Evolutionary conservation across 176 grass and related monocot genomes (phyloP).

Genomic region (Urochloa ruziziensis): DNA sequence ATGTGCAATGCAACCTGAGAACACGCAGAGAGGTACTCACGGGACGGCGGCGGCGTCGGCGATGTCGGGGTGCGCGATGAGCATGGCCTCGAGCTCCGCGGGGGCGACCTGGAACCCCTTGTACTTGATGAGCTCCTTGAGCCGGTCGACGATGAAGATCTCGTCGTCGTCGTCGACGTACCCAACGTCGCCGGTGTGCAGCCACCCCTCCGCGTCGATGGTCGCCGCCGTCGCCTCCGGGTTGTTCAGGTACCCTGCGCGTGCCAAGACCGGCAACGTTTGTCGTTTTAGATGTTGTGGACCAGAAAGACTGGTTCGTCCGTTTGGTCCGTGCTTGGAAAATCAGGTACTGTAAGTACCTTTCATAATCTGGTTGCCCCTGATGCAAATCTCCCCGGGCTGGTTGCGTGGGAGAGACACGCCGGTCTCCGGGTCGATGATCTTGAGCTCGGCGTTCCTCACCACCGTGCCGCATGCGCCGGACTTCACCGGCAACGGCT

Average conservation of each 20-base stretch:
- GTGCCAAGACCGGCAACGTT: neutral
- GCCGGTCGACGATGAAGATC: slow-evolving; percentile 89
- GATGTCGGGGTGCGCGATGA: slow-evolving; percentile 59
- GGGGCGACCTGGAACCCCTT: slow-evolving; percentile 92
- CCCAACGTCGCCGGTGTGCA: slow-evolving; percentile 95
- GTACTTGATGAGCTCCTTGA: slow-evolving; percentile 97
- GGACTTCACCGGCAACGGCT: slow-evolving; percentile 63
- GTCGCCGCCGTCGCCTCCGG: slow-evolving; percentile 66
- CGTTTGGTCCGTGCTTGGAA: neutral
- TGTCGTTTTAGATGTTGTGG: neutral
- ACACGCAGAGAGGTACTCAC: slow-evolving; percentile 37
- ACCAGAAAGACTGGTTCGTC: neutral
- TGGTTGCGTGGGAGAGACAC: slow-evolving; percentile 48
- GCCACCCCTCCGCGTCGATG: slow-evolving; percentile 76
- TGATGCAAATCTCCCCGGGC: slow-evolving; percentile 82
- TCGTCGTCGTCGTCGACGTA: slow-evolving; percentile 79
- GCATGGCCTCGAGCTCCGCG: slow-evolving; percentile 83
- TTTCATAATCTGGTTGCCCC: slow-evolving; percentile 91
- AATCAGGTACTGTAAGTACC: slow-evolving; percentile 28
- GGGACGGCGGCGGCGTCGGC: slow-evolving; percentile 73
- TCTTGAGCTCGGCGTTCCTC: slow-evolving; percentile 81
- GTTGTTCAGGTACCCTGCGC: slow-evolving; percentile 83
- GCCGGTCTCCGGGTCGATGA: slow-evolving; percentile 66
- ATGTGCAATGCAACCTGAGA: neutral
- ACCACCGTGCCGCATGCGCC: slow-evolving; percentile 89